These are phyloP conservation scores for Ophiostoma sp. DNA, from an alignment of 2,329 filamentous ascomycete genomes.

Conservation along the genomic window DNA sequence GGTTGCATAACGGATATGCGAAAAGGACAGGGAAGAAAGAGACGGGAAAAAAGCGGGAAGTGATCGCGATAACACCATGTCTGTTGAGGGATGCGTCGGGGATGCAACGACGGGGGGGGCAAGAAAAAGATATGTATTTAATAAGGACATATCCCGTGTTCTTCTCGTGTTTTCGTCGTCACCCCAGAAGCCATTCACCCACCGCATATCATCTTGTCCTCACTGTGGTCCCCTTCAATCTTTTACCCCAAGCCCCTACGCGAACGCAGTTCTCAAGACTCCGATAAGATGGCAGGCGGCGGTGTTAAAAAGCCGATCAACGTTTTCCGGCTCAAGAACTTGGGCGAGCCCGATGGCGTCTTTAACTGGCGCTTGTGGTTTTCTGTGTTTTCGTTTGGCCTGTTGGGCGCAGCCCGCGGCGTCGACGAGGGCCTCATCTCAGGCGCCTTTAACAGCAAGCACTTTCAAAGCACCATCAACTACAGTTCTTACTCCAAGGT, in stretches of 20 bases:
- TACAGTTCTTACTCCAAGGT: background rate
- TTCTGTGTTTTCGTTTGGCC: background rate
- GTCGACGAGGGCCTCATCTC: background rate
- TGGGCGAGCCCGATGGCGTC: slow-evolving; percentile 1
- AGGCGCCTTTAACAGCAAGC: slow-evolving; percentile 2
- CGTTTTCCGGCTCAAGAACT: slow-evolving; percentile 1
- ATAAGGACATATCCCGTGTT: background rate
- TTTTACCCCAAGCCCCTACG: background rate
- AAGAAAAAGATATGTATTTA: background rate
- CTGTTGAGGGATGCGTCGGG: background rate
- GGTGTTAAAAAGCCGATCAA: slow-evolving; percentile 3
- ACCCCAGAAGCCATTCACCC: background rate
- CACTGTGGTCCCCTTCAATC: background rate
- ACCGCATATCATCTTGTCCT: background rate
- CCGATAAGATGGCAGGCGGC: background rate
- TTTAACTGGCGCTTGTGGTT: slow-evolving; percentile 1
- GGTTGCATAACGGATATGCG: background rate
- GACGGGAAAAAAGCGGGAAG: background rate
- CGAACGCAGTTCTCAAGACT: background rate
- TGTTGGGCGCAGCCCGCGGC: slow-evolving; percentile 1
- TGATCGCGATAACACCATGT: background rate
- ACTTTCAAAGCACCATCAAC: background rate
- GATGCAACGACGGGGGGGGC: background rate
- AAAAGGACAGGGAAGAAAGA: background rate
- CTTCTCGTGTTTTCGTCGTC: background rate